phyloP scores from a whole-genome alignment of 2,329 filamentous ascomycete species.

The Arthrobotrys conoides region DNA sequence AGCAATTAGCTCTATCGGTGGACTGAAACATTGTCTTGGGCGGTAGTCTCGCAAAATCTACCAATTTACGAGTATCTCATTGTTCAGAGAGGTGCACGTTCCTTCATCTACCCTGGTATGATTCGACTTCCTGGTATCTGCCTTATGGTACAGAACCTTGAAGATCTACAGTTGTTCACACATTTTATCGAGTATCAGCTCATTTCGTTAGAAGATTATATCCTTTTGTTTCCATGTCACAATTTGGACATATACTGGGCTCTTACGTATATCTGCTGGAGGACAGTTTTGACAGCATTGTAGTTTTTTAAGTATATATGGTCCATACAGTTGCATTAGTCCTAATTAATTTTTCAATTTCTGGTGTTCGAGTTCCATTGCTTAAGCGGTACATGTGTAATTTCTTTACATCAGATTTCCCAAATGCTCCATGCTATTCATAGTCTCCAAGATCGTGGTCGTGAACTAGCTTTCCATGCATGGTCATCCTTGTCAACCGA shows the following conservation, averaged over 20 bases:
- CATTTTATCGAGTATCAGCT: not conserved
- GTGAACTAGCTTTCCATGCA: no score
- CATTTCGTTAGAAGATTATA: not conserved
- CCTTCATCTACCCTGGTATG: conserved; percentile 19
- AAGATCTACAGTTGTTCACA: conserved; percentile 38
- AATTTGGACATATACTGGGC: not conserved
- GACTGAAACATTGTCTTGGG: conserved; percentile 57
- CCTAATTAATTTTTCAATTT: no score
- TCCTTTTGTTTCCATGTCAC: not conserved
- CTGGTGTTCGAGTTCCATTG: no score
- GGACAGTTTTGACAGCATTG: not conserved
- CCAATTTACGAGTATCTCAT: conserved; percentile 10
- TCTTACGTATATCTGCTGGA: not conserved
- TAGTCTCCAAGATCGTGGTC: no score
- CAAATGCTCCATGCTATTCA: no score
- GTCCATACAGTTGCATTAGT: no score
- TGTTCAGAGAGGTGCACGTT: conserved; percentile 27
- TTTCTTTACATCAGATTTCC: no score
- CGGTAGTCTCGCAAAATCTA: conserved; percentile 34
- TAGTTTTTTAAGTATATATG: no score
- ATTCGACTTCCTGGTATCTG: conserved; percentile 39
- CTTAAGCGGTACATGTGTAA: no score
- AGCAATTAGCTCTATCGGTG: conserved; percentile 26
- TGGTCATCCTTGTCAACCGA: no score
- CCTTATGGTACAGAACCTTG: conserved; percentile 32